phyloP scores from a whole-genome alignment of 352 stramenopile genomes.

The Phytophthora foliorum region DNA sequence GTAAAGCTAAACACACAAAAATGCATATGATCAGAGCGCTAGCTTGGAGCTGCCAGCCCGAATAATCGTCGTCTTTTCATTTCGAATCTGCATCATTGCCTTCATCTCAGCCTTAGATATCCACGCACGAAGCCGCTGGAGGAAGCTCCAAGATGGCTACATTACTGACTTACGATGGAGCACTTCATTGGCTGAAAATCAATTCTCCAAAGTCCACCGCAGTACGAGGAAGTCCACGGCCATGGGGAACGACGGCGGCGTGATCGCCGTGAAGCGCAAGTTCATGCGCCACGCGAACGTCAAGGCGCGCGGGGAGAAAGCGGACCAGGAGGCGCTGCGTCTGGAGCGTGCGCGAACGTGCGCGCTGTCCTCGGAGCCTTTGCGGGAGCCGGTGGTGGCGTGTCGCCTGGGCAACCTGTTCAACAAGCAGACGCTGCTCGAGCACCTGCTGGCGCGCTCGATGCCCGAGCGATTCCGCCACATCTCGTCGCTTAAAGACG shows the following conservation, averaged over 20 bases:
- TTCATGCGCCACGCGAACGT: constrained; percentile 92
- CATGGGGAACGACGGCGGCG: constrained; percentile 95
- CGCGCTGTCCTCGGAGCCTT: constrained; percentile 81
- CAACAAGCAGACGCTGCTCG: constrained; percentile 93
- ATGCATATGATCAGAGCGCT: constrained; percentile 34
- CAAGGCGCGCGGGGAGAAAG: constrained; percentile 76
- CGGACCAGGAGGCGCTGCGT: constrained; percentile 65
- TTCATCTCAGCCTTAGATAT: not conserved
- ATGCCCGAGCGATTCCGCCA: constrained; percentile 80
- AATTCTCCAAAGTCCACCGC: constrained; percentile 2
- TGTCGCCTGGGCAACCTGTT: constrained; percentile 93
- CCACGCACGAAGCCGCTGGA: too few relatives aligned
- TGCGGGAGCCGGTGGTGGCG: constrained; percentile 88
- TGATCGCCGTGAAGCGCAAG: constrained; percentile 95
- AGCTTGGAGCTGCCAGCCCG: constrained; percentile 14
- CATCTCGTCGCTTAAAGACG: constrained; percentile 90
- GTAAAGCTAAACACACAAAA: constrained; percentile 30
- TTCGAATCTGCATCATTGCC: not conserved
- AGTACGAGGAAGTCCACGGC: not conserved
- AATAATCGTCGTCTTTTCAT: not conserved
- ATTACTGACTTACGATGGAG: too few relatives aligned
- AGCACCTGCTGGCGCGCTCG: constrained; percentile 83
- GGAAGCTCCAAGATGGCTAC: not conserved
- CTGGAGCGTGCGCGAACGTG: constrained; percentile 78
- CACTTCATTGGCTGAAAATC: not conserved